Evolutionary conservation across 176 grass and related monocot genomes (phyloP).

Genomic region (Otatea glauca): DNA sequence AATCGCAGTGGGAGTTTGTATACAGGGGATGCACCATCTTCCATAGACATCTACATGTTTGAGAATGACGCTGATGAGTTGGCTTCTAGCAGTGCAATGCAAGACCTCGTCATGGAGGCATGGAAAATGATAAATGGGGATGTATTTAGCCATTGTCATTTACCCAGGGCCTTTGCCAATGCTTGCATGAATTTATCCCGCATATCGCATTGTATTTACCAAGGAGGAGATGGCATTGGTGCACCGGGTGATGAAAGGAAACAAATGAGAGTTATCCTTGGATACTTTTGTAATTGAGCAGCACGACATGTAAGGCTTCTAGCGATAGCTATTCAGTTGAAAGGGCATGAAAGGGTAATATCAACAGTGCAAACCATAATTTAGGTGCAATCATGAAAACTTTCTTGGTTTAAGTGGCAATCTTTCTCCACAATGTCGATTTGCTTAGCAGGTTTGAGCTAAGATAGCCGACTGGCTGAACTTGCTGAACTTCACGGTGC

Average conservation of each 20-base stretch:
- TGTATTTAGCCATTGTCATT: not conserved
- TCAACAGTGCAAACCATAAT: too few relatives aligned
- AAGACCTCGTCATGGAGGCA: constrained; percentile 2
- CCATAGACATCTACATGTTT: constrained; percentile 56
- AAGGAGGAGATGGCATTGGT: constrained; percentile 44
- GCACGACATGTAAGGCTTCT: too few relatives aligned
- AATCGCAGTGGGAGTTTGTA: constrained; percentile 42
- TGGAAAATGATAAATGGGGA: constrained; percentile 55
- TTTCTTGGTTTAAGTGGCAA: too few relatives aligned
- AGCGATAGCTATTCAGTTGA: too few relatives aligned
- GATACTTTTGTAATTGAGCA: not conserved
- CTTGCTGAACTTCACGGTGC: too few relatives aligned
- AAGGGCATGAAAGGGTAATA: too few relatives aligned
- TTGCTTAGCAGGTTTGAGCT: too few relatives aligned
- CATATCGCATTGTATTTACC: constrained; percentile 56
- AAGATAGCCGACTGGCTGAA: too few relatives aligned
- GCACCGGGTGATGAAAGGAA: constrained; percentile 44
- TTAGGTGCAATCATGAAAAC: too few relatives aligned
- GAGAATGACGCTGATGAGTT: constrained; percentile 30
- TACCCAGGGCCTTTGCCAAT: not conserved
- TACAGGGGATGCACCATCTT: constrained; percentile 59
- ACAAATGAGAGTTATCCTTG: constrained; percentile 45
- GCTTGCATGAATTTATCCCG: constrained; percentile 48
- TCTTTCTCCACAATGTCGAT: too few relatives aligned
- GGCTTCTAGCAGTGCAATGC: constrained; percentile 39